Evolutionary conservation across 306 rosid species (phyloP), one percentile per base, ranked within the genome.

Genomic region (Medicago ruthenica): DNA sequence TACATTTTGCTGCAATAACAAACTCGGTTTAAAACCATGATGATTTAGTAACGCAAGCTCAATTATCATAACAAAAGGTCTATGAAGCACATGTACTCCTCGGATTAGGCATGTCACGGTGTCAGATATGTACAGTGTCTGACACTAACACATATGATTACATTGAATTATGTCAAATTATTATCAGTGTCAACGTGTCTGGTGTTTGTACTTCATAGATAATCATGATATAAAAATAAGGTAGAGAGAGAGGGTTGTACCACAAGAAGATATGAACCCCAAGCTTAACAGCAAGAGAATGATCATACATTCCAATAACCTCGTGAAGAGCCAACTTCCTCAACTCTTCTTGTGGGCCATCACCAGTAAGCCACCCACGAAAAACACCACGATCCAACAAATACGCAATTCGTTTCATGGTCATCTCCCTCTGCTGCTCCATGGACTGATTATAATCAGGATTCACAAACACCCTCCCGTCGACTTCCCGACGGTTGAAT

Each of bases 341-440:
- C 81, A 88, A 12, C 73, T 86, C 94, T 4, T 86, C 78, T 7
- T 88, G 81, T 1, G 80, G 75, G 0, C 90, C 94, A 0, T 50
- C 73, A 1, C 67, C 87, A 0, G 95, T 90, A 16, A 94, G 89
- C 98, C 98, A 91, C 0, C 96, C 96, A 0, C 55, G 57, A 48
- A 87, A 90, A 17, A 87, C 89, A 8, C 97, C 95, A 2, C 77
- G 89, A 66, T 90, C 89, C 80, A 85, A 63, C 0, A 91, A 65
- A 67, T 88, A 91, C 60, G 1, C 77, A 61, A 94, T 87, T 54
- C 98, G 90, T 81, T 74, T 88, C 98, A 91, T 83, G 22, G 97
- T 94, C 84, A 83, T 77, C 76, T 90, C 92, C 15, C 96, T 75
- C 77, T 90, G 98, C 70, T 87, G 98, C 77, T 94, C 90, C 96